Conservation (phyloP, 1,284 basidiomycete species). For the Anthracocystis panici-leucophaei region DNA sequence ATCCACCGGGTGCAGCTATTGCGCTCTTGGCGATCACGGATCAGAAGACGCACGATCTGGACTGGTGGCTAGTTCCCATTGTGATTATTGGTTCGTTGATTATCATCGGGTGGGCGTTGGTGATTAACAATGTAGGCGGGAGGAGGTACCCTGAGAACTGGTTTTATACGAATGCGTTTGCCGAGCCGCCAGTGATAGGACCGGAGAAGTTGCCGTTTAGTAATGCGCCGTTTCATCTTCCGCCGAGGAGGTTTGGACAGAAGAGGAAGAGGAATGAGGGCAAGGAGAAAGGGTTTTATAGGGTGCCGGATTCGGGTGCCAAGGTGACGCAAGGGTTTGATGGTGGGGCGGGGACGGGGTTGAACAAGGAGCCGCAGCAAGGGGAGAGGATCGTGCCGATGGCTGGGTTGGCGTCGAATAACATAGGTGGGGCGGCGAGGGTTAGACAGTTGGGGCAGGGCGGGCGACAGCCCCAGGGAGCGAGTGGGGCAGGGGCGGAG, state of each 20-base stretch:
- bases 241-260: background rate
- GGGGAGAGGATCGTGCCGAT: no score
- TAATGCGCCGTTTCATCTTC: conserved; percentile 20
- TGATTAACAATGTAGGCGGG: conserved; percentile 60
- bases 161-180: conserved; percentile 37
- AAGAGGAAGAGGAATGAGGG: conserved; percentile 13
- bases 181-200: conserved; percentile 37
- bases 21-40: conserved; percentile 54
- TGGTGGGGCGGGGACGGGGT: no score
- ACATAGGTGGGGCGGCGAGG: conserved; percentile 10
- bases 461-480: background rate
- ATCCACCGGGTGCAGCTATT: conserved; percentile 62
- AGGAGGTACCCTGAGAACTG: conserved; percentile 51
- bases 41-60: conserved; percentile 27
- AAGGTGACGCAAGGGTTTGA: conserved; percentile 19
- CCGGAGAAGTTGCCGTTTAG: conserved; percentile 42
- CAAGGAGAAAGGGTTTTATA: conserved; percentile 33
- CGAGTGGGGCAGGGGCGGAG: background rate
- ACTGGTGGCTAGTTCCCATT: conserved; percentile 53
- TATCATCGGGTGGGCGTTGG: conserved; percentile 60
- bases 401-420: conserved; percentile 3
- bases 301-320: conserved; percentile 25
- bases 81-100: conserved; percentile 36
- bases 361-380: background rate
- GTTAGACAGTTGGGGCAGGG: conserved; percentile 4